Conservation (phyloP, 164 flowering plant species). For the Aristolochia contorta region DNA sequence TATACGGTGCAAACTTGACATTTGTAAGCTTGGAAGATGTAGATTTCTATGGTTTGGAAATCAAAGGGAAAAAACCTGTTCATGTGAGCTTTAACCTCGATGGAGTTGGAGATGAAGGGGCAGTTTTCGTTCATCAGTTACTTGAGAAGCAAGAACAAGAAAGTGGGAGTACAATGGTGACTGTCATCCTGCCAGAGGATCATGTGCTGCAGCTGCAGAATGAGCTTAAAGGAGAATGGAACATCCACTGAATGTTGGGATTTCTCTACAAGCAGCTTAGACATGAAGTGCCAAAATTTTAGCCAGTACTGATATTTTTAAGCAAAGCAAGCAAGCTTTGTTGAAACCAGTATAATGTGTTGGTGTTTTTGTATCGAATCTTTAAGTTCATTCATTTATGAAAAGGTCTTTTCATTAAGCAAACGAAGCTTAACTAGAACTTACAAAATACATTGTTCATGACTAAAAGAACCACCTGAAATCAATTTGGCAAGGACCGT, state of each 20-base stretch:
- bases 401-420: not conserved
- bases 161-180: conserved; percentile 28
- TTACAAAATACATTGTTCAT: no score
- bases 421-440: no score
- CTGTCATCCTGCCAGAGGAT: conserved; percentile 33
- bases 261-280: not conserved
- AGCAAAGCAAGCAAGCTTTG: not conserved
- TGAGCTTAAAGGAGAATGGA: conserved; percentile 33
- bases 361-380: not conserved
- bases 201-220: conserved; percentile 25
- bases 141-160: conserved; percentile 12
- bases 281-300: not conserved
- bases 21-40: conserved; percentile 51
- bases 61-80: conserved; percentile 40
- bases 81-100: conserved; percentile 31
- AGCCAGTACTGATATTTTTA: not conserved
- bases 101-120: conserved; percentile 70
- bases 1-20: conserved; percentile 64
- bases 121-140: conserved; percentile 47
- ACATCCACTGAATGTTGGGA: conserved; percentile 12
- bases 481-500: no score
- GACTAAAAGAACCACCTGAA: no score
- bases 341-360: not conserved
- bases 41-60: conserved; percentile 36
- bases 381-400: not conserved